phyloP scores from a whole-genome alignment of 352 stramenopile species.

The Pythium myriotylum region DNA sequence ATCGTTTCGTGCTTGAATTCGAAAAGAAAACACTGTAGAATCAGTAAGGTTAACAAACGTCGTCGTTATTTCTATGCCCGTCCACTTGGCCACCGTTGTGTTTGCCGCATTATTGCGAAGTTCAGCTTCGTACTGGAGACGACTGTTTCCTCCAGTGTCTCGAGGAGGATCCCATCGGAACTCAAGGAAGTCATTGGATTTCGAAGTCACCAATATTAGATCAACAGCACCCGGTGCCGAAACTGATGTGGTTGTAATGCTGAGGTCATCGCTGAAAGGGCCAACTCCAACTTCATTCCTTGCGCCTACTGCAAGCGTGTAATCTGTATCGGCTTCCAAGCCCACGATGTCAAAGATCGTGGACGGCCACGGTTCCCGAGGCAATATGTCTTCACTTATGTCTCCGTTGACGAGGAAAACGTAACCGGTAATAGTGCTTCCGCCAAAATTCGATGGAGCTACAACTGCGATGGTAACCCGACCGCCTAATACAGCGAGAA shows the following conservation, averaged over 20 bases:
- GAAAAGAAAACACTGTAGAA: slow-evolving; percentile 35
- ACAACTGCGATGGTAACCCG: slow-evolving; percentile 30
- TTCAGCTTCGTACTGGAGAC: slow-evolving; percentile 35
- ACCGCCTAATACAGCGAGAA: slow-evolving; percentile 38
- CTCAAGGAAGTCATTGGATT: slow-evolving; percentile 30
- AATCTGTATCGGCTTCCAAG: slow-evolving; percentile 32
- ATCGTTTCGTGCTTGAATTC: slow-evolving; percentile 35
- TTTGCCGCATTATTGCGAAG: slow-evolving; percentile 8
- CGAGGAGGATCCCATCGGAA: slow-evolving; percentile 36
- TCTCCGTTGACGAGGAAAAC: slow-evolving; percentile 35
- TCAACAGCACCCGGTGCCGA: slow-evolving; percentile 31
- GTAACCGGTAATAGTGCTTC: slow-evolving; percentile 32
- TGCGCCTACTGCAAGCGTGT: slow-evolving; percentile 34
- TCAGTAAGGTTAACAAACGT: slow-evolving; percentile 26
- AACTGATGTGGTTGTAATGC: slow-evolving; percentile 28
- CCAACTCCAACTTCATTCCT: slow-evolving; percentile 37
- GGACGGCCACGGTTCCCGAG: background rate
- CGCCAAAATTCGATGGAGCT: slow-evolving; percentile 45
- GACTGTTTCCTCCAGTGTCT: slow-evolving; percentile 39
- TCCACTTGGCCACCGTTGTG: background rate
- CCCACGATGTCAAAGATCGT: slow-evolving; percentile 40
- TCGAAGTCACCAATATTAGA: slow-evolving; percentile 15
- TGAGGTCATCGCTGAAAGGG: slow-evolving; percentile 27
- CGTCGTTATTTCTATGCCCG: slow-evolving; percentile 1
- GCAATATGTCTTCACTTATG: background rate